These are phyloP conservation scores for Effrenium voratum DNA, from an alignment of 73 alveolate genomes.

Conservation along the genomic window DNA sequence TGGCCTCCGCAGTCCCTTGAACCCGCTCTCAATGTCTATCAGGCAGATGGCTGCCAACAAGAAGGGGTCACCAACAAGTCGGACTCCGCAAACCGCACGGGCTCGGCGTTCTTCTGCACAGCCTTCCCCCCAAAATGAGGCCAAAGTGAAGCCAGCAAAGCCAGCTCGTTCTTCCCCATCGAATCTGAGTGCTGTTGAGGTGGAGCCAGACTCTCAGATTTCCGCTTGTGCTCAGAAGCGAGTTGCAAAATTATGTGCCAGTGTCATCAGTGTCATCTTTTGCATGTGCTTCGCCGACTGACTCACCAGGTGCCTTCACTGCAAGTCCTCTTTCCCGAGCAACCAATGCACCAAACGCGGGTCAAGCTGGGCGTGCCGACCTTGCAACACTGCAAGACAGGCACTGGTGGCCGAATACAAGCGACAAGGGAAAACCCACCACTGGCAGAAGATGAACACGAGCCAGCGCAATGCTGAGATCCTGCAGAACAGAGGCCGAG, in stretches of 20 bases:
- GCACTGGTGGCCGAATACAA: not conserved
- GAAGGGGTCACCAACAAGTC: too few species aligned
- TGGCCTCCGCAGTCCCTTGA: too few species aligned
- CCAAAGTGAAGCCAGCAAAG: too few species aligned
- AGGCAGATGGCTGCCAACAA: too few species aligned
- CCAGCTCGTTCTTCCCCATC: too few species aligned
- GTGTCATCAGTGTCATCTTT: not conserved
- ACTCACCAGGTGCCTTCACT: not conserved
- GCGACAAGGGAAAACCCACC: not conserved
- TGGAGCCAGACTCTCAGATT: not conserved
- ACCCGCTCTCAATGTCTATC: too few species aligned
- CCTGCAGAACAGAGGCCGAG: not conserved
- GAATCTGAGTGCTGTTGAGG: not conserved
- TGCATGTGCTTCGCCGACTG: not conserved
- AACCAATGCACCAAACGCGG: not conserved
- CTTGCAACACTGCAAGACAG: not conserved
- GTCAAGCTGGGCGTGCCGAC: not conserved
- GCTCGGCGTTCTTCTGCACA: too few species aligned
- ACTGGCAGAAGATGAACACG: not conserved
- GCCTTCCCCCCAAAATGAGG: too few species aligned
- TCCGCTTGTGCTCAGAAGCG: not conserved
- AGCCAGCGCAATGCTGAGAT: not conserved
- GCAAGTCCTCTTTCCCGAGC: not conserved
- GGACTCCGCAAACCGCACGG: too few species aligned
- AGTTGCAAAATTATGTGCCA: not conserved